Evolutionary conservation across 1,139 yeast species (phyloP).

Genomic region (Lodderomyces margitis): DNA sequence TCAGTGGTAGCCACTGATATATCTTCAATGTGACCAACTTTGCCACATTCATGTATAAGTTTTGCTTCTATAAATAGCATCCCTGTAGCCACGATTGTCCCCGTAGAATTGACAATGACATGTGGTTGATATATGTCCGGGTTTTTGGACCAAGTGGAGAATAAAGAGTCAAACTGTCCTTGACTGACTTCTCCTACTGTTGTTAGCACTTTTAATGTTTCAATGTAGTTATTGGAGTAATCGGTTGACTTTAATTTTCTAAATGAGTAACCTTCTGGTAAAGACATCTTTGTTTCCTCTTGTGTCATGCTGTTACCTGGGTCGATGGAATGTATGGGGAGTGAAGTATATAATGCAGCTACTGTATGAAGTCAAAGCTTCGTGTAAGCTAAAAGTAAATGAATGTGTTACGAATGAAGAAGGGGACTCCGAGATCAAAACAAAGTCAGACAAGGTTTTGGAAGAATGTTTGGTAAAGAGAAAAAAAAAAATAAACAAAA

Average conservation of each 20-base stretch:
- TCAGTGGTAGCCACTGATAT: constrained; percentile 74
- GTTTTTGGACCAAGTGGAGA: constrained; percentile 48
- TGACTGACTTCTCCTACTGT: constrained; percentile 58
- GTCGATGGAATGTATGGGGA: not conserved
- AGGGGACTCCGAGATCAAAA: no score
- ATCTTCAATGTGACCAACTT: constrained; percentile 94
- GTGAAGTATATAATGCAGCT: not conserved
- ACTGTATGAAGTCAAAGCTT: no score
- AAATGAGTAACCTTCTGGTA: constrained; percentile 54
- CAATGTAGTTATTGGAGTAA: constrained; percentile 46
- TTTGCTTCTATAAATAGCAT: constrained; percentile 57
- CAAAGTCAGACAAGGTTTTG: no score
- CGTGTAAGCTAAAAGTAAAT: no score
- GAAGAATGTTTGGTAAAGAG: no score
- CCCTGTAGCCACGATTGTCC: constrained; percentile 47
- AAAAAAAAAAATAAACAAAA: not conserved
- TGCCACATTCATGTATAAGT: constrained; percentile 73
- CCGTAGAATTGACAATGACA: constrained; percentile 54
- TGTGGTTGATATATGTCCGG: constrained; percentile 53
- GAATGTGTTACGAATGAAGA: no score
- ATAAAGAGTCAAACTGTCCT: constrained; percentile 39
- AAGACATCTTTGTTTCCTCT: constrained; percentile 14
- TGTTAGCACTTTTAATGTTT: constrained; percentile 55
- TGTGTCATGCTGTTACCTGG: constrained; percentile 9
- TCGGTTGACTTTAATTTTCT: constrained; percentile 49